Percentiles rank a stretch among this genome's conserved stretches.
phyloP scores from a whole-genome alignment of 768 basidiomycete species.

The Multifurca ochricompacta region DNA sequence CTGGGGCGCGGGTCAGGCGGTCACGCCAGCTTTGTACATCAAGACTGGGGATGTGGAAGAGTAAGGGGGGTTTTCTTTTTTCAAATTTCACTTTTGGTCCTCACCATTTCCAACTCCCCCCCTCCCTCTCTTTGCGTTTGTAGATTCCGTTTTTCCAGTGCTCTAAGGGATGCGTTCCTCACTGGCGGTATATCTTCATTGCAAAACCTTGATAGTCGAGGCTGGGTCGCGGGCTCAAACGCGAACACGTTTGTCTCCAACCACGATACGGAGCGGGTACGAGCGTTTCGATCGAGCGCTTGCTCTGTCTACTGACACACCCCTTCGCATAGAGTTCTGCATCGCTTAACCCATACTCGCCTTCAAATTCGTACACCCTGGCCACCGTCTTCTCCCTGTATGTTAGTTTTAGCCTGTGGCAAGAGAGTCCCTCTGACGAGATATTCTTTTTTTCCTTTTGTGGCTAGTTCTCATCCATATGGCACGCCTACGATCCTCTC shows the following conservation, averaged over 20 bases:
- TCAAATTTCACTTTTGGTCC: too few relatives aligned
- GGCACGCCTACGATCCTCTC: conserved; percentile 59
- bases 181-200: conserved; percentile 43
- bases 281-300: conserved; percentile 1
- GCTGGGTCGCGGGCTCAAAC: conserved; percentile 45
- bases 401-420: too few relatives aligned
- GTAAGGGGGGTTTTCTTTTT: conserved; percentile 28
- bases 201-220: conserved; percentile 43
- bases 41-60: conserved; percentile 60
- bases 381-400: conserved; percentile 54
- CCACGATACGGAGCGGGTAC: conserved; percentile 58
- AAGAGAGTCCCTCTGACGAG: too few relatives aligned
- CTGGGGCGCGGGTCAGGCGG: conserved; percentile 42
- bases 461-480: conserved; percentile 48
- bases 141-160: conserved; percentile 51
- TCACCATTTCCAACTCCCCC: too few relatives aligned
- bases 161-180: conserved; percentile 45
- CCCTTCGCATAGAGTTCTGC: conserved; percentile 35
- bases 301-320: not conserved
- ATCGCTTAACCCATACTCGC: conserved; percentile 51
- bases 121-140: not conserved
- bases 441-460: too few relatives aligned
- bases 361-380: conserved; percentile 55
- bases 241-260: conserved; percentile 65
- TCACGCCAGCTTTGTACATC: conserved; percentile 49